Evolutionary conservation across 208 protist genomes (phyloP), one percentile per base, ranked within the genome.

Genomic region (Phytomonas francai): DNA sequence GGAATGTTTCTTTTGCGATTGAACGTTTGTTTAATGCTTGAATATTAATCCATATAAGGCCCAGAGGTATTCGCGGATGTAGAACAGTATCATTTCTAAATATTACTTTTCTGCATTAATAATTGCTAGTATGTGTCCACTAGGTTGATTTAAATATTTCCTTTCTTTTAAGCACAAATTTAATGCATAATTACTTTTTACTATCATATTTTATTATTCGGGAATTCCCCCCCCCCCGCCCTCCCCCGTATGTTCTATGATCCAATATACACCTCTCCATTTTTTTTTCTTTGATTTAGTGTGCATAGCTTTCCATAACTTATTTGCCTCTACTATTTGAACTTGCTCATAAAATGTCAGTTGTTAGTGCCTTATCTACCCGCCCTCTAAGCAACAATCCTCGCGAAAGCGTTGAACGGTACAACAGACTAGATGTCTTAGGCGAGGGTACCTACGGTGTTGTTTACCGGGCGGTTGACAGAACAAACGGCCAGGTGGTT

Each of bases 371-470:
- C 49, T 71, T 88, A 36, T 33, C 82, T 12, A 71, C 77, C 45
- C 85, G 83, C 0, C 69, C 80, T 11, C 31, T 76, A 2, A 70
- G 63, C 39, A 71, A 76, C 12, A 76, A 59, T 14, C 61, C 71
- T 31, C 78, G 79, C 31, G 89, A 92, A n/a, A 81, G 71, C 54
- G 74, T 95, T 49, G 89, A 97, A 22, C 83, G 91, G 12, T 97
- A 95, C 72, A 89, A 89, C 74, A 82, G 88, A 7, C 79, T 96
- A 31, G 89, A 93, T 68, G 88, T 95, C 45, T 73, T 96, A 57
- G 93, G 93, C 22, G 89, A 98, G 73, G 94, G 94, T 56, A 98
- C 94, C 0, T 98, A 97, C 67, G 94, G 94, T 16, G 88, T 97
- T 28, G 94, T 97, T 8, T 96, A 94, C 72, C 80, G 81, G n/a